Base-by-base conservation (phyloP, 2,329 filamentous ascomycete genomes). In the Ophiostoma sp. region DNA sequence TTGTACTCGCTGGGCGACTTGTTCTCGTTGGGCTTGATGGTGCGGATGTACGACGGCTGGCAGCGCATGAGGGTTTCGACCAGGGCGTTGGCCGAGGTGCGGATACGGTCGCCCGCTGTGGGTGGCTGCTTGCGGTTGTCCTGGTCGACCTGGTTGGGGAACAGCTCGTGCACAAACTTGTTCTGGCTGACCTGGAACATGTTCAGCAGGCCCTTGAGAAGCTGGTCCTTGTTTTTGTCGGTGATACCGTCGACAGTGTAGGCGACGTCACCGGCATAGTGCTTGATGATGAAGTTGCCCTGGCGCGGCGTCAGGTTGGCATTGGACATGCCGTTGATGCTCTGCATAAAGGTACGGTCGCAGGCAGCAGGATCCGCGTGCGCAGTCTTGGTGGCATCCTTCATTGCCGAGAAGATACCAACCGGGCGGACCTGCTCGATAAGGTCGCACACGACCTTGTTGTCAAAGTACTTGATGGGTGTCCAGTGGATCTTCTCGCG, bases 21-120 rank as follows among this genome's bases (percentile, higher is more conserved):
- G 83, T 97, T 98, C 80, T 99, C 95, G 82, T 99, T 99, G 1
- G 95, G 95, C 81, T 99, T 99, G 82, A 99, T 98, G 0, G 95
- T 99, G 78, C 95, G 92, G 76, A 99, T 99, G 77, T 99, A 99
- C 2, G 94, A 97, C 1, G 95, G 95, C 75, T 95, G 92, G 70
- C 93, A 94, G 81, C 97, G 96, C 94, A 97, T 98, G 76, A 99
- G 80, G 0, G 95, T 98, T 0, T 94, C 89, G 1, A 99, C 95
- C 27, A 99, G 85, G 64, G 96, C 93, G 77, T 99, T 99, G 10
- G 95, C 95, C 27, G 95, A 98, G 6, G 88, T 84, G 78, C 94
- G 95, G 80, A 99, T 98, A 81, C 96, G 94, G 80, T 99, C 95
- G 76, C 95, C 94, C 13, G 95, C 93, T 3, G 95, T 96, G 1